Evolutionary conservation across 2,329 filamentous ascomycete species (phyloP).

Genomic region (Arachnopeziza araneosa): DNA sequence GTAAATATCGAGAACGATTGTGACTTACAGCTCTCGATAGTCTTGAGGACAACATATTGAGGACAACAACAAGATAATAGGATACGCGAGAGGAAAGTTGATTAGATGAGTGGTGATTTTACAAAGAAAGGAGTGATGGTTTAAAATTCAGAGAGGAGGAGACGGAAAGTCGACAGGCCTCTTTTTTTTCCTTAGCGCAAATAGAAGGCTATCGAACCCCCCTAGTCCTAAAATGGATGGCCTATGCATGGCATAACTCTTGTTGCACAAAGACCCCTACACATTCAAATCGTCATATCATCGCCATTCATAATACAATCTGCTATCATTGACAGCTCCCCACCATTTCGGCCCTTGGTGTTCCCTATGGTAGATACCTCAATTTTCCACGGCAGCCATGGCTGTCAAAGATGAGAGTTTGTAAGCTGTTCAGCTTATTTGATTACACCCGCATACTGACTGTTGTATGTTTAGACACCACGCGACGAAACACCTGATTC

Average conservation of each 20-base stretch:
- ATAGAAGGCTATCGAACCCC: not conserved
- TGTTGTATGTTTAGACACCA: slow-evolving; percentile 44
- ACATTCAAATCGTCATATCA: not conserved
- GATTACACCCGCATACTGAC: slow-evolving; percentile 1
- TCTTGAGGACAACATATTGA: slow-evolving; percentile 67
- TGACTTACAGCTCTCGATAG: slow-evolving; percentile 68
- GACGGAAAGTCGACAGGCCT: not conserved
- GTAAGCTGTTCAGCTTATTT: slow-evolving; percentile 34
- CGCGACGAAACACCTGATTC: slow-evolving; percentile 61
- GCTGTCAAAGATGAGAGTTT: slow-evolving; percentile 49
- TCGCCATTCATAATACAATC: not conserved
- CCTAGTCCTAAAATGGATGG: not conserved
- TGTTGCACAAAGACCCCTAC: not conserved
- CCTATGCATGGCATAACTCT: not conserved
- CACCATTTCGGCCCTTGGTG: not conserved
- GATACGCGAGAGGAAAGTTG: slow-evolving; percentile 11
- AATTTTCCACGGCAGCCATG: slow-evolving; percentile 38
- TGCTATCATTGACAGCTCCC: not conserved
- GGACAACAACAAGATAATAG: slow-evolving; percentile 14
- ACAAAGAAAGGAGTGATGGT: slow-evolving; percentile 17
- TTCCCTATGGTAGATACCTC: slow-evolving; percentile 27
- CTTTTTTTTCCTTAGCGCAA: not conserved
- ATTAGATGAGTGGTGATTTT: not conserved
- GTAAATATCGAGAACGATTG: slow-evolving; percentile 3
- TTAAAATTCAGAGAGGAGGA: slow-evolving; percentile 5